Evolutionary conservation across 2,329 filamentous ascomycete species (phyloP), one percentile per base, ranked within the genome.

Genomic region (Phyllosticta citribraziliensis): DNA sequence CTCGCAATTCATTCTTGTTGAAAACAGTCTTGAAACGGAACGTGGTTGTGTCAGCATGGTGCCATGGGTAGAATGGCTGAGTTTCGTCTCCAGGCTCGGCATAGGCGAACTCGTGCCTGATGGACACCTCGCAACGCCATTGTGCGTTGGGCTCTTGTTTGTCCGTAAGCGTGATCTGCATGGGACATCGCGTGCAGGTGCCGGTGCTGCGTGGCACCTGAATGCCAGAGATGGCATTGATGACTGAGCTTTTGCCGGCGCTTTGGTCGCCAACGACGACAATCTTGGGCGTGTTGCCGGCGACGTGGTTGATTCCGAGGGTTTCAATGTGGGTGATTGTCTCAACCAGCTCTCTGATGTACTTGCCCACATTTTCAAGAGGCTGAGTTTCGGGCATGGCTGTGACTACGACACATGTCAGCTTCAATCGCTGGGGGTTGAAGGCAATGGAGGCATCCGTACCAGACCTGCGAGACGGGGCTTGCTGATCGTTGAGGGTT

Each of bases 251-350:
- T 70, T 96, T 96, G 0, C 91, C 92, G 0, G 90, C 88, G 0
- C 84, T 89, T 68, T 96, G 91, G 56, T 96, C 91, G 0, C 91
- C 91, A 0, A 96, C 84, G 0, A 96, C 83, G 5, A 93, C 88
- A 10, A 95, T 84, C 66, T 91, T 89, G 0, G 91, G 90, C 0
- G 96, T 76, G 0, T 84, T 82, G 0, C 90, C 82, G 0, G 77
- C 68, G 4, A 85, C 82, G 19, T 88, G 83, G 56, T 88, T 85
- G 0, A 96, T 85, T 0, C 88, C 89, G 0, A 93, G 80, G 5
- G 85, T 80, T 57, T 89, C 84, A 0, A 96, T 80, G 55, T 65
- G 64, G 12, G 83, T 83, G 0, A 91, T 80, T 0, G 83, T 83
- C 55, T 88, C 79, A 2, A 90, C 86, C 56, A 86, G 83, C 0